Conservation (phyloP, 2,329 filamentous ascomycete genomes). For the Xylariaceae sp. region DNA sequence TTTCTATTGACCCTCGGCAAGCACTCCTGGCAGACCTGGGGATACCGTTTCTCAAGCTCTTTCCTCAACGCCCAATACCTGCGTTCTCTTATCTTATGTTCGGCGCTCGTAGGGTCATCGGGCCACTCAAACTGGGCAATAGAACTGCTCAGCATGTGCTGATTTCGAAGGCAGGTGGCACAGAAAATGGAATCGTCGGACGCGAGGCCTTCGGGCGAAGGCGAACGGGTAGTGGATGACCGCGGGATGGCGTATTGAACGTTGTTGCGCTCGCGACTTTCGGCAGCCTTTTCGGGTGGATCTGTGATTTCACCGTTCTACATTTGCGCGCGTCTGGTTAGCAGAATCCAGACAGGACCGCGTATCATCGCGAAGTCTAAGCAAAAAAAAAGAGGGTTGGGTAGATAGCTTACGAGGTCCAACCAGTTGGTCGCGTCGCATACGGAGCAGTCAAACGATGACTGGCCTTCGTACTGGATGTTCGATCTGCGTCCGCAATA, state of each 20-base stretch:
- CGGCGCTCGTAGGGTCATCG: constrained; percentile 56
- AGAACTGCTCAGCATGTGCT: constrained; percentile 69
- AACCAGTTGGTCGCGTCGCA: constrained; percentile 88
- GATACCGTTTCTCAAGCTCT: constrained; percentile 75
- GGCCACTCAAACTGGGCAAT: constrained; percentile 76
- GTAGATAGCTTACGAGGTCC: constrained; percentile 60
- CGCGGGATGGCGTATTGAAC: constrained; percentile 45
- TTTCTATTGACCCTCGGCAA: constrained; percentile 65
- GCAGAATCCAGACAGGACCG: constrained; percentile 11
- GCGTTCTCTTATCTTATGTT: constrained; percentile 62
- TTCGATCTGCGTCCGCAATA: constrained; percentile 71
- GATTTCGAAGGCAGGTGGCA: constrained; percentile 78
- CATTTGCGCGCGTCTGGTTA: constrained; percentile 9
- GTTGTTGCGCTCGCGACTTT: constrained; percentile 38
- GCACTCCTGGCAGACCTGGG: constrained; percentile 79
- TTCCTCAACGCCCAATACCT: constrained; percentile 64
- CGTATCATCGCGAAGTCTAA: background rate
- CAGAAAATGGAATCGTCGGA: constrained; percentile 53
- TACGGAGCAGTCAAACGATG: constrained; percentile 64
- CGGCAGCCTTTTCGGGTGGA: constrained; percentile 58
- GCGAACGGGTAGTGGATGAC: constrained; percentile 28
- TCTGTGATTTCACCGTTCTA: constrained; percentile 87
- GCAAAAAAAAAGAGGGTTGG: background rate
- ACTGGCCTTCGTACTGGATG: constrained; percentile 51
- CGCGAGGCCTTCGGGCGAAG: constrained; percentile 29